These are phyloP conservation scores for Tranzscheliella williamsii DNA, from an alignment of 1,284 basidiomycete genomes.

Conservation along the genomic window DNA sequence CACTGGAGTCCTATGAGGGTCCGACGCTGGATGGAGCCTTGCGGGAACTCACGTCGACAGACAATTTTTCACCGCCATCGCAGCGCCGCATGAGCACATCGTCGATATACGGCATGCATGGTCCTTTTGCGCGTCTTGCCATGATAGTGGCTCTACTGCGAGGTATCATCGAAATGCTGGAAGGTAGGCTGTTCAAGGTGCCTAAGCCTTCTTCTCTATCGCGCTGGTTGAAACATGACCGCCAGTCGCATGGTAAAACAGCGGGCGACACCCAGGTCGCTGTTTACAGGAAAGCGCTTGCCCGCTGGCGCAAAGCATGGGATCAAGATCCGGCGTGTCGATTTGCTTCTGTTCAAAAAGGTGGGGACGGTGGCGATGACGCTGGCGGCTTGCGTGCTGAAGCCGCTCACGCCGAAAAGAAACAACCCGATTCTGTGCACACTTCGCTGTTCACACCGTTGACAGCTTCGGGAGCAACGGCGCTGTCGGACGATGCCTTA, in stretches of 20 bases:
- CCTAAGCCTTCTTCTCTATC: constrained; percentile 30
- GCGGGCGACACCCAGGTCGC: constrained; percentile 16
- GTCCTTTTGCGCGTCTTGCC: constrained; percentile 48
- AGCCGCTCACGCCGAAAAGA: constrained; percentile 4
- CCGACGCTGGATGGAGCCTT: constrained; percentile 44
- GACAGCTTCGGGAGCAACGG: constrained; percentile 49
- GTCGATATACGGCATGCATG: constrained; percentile 38
- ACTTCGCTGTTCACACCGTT: constrained; percentile 43
- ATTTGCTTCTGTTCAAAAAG: constrained; percentile 31
- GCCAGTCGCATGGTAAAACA: constrained; percentile 1
- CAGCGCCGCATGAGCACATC: constrained; percentile 1
- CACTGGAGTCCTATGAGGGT: constrained; percentile 20
- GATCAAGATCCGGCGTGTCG: constrained; percentile 42
- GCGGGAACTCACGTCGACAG: constrained; percentile 26
- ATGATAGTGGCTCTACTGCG: constrained; percentile 50
- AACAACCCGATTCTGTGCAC: no score
- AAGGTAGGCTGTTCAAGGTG: constrained; percentile 32
- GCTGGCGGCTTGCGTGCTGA: not conserved
- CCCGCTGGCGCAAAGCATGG: constrained; percentile 50
- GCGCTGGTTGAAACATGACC: constrained; percentile 21
- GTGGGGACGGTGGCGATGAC: not conserved
- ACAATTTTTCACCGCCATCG: constrained; percentile 5
- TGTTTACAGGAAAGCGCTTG: constrained; percentile 40
- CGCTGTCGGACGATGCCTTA: constrained; percentile 49
- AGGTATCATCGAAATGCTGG: constrained; percentile 49